Conservation (phyloP, 441 rosid genomes). For the Gossypium aridum region DNA sequence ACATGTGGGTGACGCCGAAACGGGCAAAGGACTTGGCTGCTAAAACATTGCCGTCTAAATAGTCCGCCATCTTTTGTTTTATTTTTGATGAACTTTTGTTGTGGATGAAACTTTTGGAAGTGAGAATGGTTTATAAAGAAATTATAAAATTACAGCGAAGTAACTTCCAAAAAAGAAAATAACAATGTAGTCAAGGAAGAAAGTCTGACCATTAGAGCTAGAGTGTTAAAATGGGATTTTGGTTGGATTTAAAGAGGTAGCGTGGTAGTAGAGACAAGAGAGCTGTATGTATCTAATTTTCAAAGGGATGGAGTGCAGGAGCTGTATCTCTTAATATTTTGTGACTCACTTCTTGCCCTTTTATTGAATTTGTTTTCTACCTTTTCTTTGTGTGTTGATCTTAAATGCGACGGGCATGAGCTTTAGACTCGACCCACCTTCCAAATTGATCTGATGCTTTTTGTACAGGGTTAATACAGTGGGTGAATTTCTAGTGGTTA, state of each 20-base stretch:
- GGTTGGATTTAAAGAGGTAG: background rate
- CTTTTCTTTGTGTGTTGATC: no score
- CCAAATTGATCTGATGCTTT: no score
- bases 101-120: background rate
- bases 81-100: background rate
- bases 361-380: background rate
- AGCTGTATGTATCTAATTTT: no score
- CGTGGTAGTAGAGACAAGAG: no score
- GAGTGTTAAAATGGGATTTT: background rate
- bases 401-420: no score
- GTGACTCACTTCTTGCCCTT: background rate
- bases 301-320: no score
- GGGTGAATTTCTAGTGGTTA: no score
- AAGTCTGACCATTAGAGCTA: background rate
- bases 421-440: no score
- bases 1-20: conserved; percentile 81
- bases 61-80: conserved; percentile 27
- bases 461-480: no score
- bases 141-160: background rate
- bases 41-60: conserved; percentile 62
- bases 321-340: no score
- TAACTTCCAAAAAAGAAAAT: background rate
- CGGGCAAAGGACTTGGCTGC: conserved; percentile 60
- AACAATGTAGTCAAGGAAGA: background rate
- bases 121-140: background rate